phyloP scores from a whole-genome alignment of 208 protist species.

The Strigomonas culicis region DNA sequence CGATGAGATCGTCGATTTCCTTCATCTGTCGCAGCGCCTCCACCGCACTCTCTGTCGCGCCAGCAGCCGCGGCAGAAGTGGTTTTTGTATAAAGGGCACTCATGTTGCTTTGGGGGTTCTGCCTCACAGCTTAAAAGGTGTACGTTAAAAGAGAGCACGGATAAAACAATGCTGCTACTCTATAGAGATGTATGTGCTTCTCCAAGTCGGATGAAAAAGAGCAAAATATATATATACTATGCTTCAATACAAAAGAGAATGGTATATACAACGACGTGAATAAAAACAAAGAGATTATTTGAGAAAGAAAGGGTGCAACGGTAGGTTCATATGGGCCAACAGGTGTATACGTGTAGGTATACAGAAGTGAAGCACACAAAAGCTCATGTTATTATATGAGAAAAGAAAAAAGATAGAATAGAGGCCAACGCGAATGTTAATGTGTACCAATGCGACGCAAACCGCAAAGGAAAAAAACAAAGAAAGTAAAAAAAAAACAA shows the following conservation, averaged over 20 bases:
- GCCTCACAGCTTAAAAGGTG: too few relatives aligned
- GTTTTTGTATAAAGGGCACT: neutral
- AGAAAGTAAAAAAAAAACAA: neutral
- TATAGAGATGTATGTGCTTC: too few relatives aligned
- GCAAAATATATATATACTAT: neutral
- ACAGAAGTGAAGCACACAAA: neutral
- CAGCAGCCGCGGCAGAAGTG: neutral
- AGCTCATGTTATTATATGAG: neutral
- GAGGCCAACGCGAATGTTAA: too few relatives aligned
- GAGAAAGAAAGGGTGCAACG: neutral
- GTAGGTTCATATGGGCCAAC: neutral
- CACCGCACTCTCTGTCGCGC: conserved; percentile 37
- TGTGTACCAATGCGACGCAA: neutral
- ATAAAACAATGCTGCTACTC: too few relatives aligned
- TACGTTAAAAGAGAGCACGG: too few relatives aligned
- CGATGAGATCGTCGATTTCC: conserved; percentile 75
- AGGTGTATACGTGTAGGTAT: neutral
- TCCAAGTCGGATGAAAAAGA: too few relatives aligned
- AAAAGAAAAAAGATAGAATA: neutral
- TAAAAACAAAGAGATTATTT: neutral
- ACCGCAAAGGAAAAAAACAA: neutral
- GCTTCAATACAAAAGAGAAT: neutral
- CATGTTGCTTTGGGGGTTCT: neutral
- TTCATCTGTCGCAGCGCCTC: conserved; percentile 42
- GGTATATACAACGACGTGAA: conserved; percentile 6